Evolutionary conservation across 78 protist species (phyloP), one percentile per base, ranked within the genome.

Genomic region (Paulinella micropora): DNA sequence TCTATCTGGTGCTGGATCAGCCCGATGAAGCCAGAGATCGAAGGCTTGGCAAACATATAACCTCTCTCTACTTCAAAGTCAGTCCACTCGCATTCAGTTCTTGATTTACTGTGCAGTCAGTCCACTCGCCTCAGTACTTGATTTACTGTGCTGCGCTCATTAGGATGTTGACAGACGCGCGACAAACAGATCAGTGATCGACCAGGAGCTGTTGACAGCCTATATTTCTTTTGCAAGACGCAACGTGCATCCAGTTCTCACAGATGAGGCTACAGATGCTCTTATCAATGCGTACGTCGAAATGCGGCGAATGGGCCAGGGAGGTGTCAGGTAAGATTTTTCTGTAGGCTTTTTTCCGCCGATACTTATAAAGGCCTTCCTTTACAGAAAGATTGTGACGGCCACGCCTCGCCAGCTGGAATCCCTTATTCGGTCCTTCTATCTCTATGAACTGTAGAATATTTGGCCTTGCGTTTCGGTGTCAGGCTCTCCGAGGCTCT

Each of bases 341-440:
- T n/a, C n/a, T n/a, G n/a, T n/a, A n/a, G n/a, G n/a, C n/a, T n/a
- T n/a, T n/a, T n/a, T n/a, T n/a, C n/a, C n/a, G n/a, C n/a, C n/a
- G n/a, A n/a, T n/a, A n/a, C n/a, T n/a, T n/a, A n/a, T n/a, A n/a
- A n/a, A n/a, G n/a, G n/a, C n/a, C n/a, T n/a, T n/a, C n/a, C n/a
- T n/a, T n/a, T 69, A 67, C 23, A 83, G 69, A 67, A 91, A 90
- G 35, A 93, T 95, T 0, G 89, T 98, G 38, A 83, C 98, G 4
- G 99, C 99, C 0, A 97, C 99, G 4, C 97, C 98, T 26, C 91
- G 99, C 3, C 99, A 98, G 92, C 94, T 98, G 35, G 99, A 98
- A 92, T 92, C 97, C 6, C 89, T 98, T 34, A 94, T 98, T 39
- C 96, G 99, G n/a, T n/a, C n/a, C n/a, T n/a, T 1, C 87, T 84